Conservation (phyloP, 2,329 filamentous ascomycete species). For the Penicillium verrucosum region DNA sequence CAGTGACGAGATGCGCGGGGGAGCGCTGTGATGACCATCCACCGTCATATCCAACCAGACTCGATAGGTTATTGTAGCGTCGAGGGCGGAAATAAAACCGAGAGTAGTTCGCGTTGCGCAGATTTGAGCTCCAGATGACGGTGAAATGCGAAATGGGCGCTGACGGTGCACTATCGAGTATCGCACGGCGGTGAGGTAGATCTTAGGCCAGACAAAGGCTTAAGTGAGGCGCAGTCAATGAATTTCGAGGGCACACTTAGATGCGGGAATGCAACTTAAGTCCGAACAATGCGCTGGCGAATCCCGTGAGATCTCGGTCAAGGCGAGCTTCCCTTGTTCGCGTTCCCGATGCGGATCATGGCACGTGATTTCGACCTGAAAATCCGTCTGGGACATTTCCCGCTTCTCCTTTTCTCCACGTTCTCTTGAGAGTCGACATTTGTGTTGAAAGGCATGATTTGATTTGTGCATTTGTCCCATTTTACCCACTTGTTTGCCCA, state of each 20-base stretch:
- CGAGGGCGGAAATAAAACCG: neutral
- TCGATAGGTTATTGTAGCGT: conserved; percentile 10
- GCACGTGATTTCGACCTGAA: conserved; percentile 22
- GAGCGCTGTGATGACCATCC: conserved; percentile 35
- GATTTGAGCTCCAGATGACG: neutral
- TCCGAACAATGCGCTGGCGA: conserved; percentile 2
- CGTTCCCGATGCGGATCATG: conserved; percentile 23
- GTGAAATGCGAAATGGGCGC: conserved; percentile 1
- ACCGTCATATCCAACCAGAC: conserved; percentile 39
- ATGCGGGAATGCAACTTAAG: neutral
- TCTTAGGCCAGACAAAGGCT: neutral
- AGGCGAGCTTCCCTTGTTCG: conserved; percentile 16
- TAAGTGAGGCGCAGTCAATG: neutral
- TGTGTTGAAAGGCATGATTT: conserved; percentile 4
- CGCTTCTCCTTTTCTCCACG: conserved; percentile 5
- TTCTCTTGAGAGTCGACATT: neutral
- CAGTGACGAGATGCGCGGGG: conserved; percentile 37
- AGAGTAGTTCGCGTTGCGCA: neutral
- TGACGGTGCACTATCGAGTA: neutral
- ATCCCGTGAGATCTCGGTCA: neutral
- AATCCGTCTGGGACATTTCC: conserved; percentile 17
- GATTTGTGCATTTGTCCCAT: conserved; percentile 1
- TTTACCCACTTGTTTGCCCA: conserved; percentile 3
- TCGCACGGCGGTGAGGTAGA: neutral
- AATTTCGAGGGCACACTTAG: neutral